Evolutionary conservation across 1,284 basidiomycete species (phyloP).

Genomic region (Cryptococcus sp.): DNA sequence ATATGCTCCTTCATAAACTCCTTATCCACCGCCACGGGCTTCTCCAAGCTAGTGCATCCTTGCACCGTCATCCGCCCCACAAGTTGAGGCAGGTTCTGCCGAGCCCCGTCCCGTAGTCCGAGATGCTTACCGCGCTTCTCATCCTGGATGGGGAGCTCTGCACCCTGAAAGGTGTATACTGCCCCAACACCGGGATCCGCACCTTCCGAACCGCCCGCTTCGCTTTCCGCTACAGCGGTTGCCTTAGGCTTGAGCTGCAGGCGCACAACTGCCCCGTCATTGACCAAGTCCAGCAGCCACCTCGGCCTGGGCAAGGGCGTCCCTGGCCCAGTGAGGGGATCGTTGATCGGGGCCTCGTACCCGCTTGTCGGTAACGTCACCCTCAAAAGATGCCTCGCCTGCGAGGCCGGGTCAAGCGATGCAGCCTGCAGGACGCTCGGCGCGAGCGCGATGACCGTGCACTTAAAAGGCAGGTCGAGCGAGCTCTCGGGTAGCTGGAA

Average conservation of each 20-base stretch:
- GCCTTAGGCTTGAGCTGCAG: constrained; percentile 56
- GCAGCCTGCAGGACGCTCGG: constrained; percentile 73
- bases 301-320: constrained; percentile 64
- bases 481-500: constrained; percentile 25
- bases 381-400: constrained; percentile 67
- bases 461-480: constrained; percentile 44
- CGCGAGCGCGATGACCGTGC: constrained; percentile 59
- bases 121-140: constrained; percentile 67
- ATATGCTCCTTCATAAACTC: constrained; percentile 25
- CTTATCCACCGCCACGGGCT: constrained; percentile 33
- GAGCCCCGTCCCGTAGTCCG: constrained; percentile 10
- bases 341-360: constrained; percentile 68
- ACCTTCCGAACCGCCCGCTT: neutral
- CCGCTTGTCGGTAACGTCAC: constrained; percentile 76
- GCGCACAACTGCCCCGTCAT: constrained; percentile 63
- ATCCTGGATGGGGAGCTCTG: constrained; percentile 57
- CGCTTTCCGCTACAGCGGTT: constrained; percentile 4
- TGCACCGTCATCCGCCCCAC: constrained; percentile 17
- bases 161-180: constrained; percentile 58
- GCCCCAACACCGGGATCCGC: neutral
- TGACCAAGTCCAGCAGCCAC: constrained; percentile 70
- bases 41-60: constrained; percentile 21
- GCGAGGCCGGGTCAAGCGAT: constrained; percentile 42
- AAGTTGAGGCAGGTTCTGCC: constrained; percentile 30
- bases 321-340: constrained; percentile 69